These are phyloP conservation scores for Comarum palustre DNA, from an alignment of 306 rosid species.

Conservation along the genomic window DNA sequence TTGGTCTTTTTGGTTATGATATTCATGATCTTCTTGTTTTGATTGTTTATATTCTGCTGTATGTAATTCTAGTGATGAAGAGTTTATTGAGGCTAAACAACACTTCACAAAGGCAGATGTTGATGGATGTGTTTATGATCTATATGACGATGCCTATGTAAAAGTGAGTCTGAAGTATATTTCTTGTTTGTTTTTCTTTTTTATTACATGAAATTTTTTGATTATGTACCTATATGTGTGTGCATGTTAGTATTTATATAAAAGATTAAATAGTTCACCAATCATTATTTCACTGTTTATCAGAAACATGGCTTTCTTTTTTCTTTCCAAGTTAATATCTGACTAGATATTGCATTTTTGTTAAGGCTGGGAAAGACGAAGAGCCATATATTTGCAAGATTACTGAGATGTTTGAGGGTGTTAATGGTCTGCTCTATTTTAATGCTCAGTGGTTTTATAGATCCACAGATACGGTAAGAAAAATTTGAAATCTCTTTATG, in stretches of 20 bases:
- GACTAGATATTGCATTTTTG: not conserved
- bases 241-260: not conserved
- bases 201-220: too few species aligned
- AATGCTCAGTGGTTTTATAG: slow-evolving; percentile 85
- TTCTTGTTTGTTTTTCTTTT: not conserved
- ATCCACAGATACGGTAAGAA: slow-evolving; percentile 68
- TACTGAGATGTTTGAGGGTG: slow-evolving; percentile 63
- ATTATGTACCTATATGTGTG: too few species aligned
- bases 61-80: not conserved
- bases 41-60: not conserved
- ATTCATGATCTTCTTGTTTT: not conserved
- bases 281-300: not conserved
- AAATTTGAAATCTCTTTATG: not conserved
- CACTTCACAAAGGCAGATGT: not conserved
- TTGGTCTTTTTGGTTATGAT: not conserved
- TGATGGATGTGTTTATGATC: not conserved
- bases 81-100: not conserved
- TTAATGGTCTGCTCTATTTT: slow-evolving; percentile 48
- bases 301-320: not conserved
- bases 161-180: not conserved
- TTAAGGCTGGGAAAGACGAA: slow-evolving; percentile 53
- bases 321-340: not conserved
- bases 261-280: not conserved
- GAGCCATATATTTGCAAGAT: slow-evolving; percentile 52
- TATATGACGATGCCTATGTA: not conserved